A percentile compares a stretch with the other conserved stretches of the same genome.
phyloP scores from a whole-genome alignment of 2,329 filamentous ascomycete genomes.

The Cadophora sp. region DNA sequence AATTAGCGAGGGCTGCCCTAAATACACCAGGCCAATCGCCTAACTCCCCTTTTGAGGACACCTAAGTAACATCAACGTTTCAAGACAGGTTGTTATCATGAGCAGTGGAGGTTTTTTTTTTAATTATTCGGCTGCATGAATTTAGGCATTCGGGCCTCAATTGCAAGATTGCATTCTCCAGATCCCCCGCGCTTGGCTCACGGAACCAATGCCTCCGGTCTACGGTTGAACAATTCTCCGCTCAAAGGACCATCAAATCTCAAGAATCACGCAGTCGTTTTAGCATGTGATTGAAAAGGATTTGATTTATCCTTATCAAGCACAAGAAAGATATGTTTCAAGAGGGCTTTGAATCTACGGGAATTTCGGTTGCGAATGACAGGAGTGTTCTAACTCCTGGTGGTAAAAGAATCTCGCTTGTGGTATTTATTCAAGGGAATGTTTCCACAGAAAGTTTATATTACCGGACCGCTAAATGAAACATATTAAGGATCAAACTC shows the following conservation, averaged over 20 bases:
- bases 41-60: neutral
- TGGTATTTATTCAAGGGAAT: neutral
- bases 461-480: neutral
- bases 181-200: conserved; percentile 10
- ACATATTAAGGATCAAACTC: neutral
- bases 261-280: neutral
- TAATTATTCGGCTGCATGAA: neutral
- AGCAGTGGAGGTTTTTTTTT: neutral
- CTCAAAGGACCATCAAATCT: neutral
- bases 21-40: neutral
- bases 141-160: conserved; percentile 18
- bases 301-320: neutral
- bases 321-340: too few relatives aligned
- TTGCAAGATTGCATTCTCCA: conserved; percentile 12
- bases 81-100: neutral
- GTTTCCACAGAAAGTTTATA: neutral
- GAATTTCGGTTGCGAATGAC: neutral
- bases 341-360: too few relatives aligned
- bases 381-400: too few relatives aligned
- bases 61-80: neutral
- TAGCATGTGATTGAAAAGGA: neutral
- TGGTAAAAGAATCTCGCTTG: conserved; percentile 4
- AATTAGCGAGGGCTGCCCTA: neutral
- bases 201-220: conserved; percentile 15
- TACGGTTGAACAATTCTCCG: conserved; percentile 17